Evolutionary conservation across 73 alveolate species (phyloP).

Genomic region (Paramecium pentaurelia): DNA sequence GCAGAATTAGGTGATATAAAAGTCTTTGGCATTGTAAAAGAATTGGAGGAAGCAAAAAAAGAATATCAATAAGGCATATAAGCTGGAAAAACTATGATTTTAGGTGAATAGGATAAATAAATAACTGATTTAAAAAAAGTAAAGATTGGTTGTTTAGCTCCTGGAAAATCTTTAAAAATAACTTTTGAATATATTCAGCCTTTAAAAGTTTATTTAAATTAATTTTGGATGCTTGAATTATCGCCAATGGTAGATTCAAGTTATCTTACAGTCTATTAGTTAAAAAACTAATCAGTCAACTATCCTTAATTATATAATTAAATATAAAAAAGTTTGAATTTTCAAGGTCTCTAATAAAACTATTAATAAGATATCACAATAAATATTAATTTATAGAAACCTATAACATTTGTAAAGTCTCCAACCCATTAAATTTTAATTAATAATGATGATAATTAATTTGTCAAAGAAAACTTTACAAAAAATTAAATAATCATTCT

Average conservation of each 20-base stretch:
- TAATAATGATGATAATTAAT: conserved; percentile 13
- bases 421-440: conserved; percentile 21
- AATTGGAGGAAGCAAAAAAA: not conserved
- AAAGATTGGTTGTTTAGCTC: conserved; percentile 40
- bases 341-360: no score
- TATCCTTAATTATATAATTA: no score
- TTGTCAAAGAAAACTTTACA: not conserved
- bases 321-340: not conserved
- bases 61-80: not conserved
- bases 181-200: not conserved
- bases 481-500: not conserved
- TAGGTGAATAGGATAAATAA: not conserved
- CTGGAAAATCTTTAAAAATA: not conserved
- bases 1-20: not conserved
- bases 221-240: not conserved
- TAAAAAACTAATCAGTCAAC: not conserved
- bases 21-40: conserved; percentile 2
- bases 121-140: not conserved
- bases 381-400: not conserved
- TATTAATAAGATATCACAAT: not conserved
- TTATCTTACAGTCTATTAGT: conserved; percentile 56
- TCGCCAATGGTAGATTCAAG: not conserved
- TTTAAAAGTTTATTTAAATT: not conserved
- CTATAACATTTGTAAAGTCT: not conserved
- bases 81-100: conserved; percentile 25